phyloP scores from a whole-genome alignment of 805 yeast species.

The Kurtzmaniella fragi region DNA sequence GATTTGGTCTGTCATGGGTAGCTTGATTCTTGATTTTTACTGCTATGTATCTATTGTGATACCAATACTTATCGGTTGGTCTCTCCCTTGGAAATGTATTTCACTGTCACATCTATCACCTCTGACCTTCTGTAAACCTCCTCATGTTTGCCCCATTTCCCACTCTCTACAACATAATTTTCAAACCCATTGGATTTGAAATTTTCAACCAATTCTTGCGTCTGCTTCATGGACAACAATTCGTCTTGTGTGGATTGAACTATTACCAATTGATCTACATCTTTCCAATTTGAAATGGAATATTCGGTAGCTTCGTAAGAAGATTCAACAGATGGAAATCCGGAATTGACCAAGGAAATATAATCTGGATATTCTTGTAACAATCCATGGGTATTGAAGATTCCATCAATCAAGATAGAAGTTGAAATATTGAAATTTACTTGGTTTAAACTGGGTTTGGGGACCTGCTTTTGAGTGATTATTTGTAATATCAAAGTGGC shows the following conservation, averaged over 20 bases:
- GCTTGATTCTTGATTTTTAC: too few relatives aligned
- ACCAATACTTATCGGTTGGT: too few relatives aligned
- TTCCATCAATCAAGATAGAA: conserved; percentile 60
- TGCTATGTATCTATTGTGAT: too few relatives aligned
- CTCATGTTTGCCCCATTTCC: conserved; percentile 58
- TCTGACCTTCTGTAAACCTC: conserved; percentile 48
- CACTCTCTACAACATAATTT: conserved; percentile 11
- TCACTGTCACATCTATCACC: conserved; percentile 21
- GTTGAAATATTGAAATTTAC: conserved; percentile 2
- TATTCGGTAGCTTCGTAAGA: conserved; percentile 20
- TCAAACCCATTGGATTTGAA: conserved; percentile 14
- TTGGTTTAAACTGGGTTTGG: not conserved
- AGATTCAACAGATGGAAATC: conserved; percentile 34
- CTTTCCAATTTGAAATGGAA: conserved; percentile 6
- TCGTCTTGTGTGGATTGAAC: conserved; percentile 68
- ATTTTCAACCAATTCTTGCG: conserved; percentile 32
- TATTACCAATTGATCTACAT: conserved; percentile 25
- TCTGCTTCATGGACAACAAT: conserved; percentile 49
- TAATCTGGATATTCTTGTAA: conserved; percentile 61
- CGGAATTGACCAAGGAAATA: conserved; percentile 50
- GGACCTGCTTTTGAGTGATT: conserved; percentile 16
- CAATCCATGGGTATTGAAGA: conserved; percentile 50
- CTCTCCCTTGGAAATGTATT: too few relatives aligned
- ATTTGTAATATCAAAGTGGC: conserved; percentile 60
- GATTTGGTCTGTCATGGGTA: too few relatives aligned